Percentiles rank a stretch among this genome's conserved stretches.
Evolutionary conservation across 257 asterid genomes (phyloP).

Genomic region (Solanum okadae): DNA sequence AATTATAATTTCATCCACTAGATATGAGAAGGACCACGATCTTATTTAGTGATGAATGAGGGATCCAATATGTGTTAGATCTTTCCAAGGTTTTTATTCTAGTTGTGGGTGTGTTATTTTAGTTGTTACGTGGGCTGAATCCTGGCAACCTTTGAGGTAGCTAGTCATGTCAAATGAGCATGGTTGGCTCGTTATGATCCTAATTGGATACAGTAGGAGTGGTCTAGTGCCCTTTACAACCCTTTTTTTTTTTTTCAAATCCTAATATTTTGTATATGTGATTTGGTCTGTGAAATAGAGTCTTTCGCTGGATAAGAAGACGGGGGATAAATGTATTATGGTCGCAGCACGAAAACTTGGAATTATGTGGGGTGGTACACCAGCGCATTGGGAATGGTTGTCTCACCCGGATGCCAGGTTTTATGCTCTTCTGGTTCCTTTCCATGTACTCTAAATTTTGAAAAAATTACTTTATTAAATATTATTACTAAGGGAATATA

Average conservation of each 20-base stretch:
- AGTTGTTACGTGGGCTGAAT: not conserved
- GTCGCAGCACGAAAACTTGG: not conserved
- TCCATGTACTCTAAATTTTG: not conserved
- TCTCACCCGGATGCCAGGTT: not conserved
- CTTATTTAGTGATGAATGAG: not conserved
- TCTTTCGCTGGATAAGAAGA: not conserved
- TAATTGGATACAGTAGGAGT: too few relatives aligned
- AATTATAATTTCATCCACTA: not conserved
- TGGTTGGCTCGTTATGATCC: too few relatives aligned
- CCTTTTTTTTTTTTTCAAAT: too few relatives aligned
- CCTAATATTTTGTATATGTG: not conserved
- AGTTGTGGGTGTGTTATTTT: not conserved
- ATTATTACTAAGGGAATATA: not conserved
- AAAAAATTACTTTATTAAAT: not conserved
- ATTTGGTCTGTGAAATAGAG: not conserved
- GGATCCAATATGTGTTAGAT: not conserved
- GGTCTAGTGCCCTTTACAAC: not conserved
- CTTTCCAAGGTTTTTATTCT: not conserved
- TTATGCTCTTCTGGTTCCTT: not conserved
- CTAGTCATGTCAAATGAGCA: not conserved
- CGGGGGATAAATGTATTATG: not conserved
- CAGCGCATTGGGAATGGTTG: not conserved
- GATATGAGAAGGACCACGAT: not conserved
- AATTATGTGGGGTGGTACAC: not conserved
- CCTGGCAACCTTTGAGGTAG: not conserved